These are phyloP conservation scores for Plasmopara viticola DNA, from an alignment of 352 stramenopile species.

Conservation along the genomic window DNA sequence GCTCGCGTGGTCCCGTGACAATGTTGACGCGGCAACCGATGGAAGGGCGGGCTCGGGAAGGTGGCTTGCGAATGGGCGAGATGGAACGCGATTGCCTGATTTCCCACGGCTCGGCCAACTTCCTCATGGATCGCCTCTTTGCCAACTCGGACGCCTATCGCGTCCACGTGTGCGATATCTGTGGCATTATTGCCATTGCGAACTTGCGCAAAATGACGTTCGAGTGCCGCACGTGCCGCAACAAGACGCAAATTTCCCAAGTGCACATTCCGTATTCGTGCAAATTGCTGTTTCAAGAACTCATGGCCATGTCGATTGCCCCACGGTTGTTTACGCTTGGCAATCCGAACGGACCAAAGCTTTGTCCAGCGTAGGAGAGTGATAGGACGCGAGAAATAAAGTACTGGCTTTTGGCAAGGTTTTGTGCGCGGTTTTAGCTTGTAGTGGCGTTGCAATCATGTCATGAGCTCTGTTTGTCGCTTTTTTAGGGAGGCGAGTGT, in stretches of 20 bases:
- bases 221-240: constrained; percentile 93
- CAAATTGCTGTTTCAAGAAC: constrained; percentile 99
- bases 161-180: constrained; percentile 98
- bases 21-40: constrained; percentile 99
- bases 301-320: constrained; percentile 99
- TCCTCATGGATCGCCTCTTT: constrained; percentile 99
- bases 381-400: no score
- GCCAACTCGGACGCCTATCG: constrained; percentile 98
- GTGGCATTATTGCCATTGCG: constrained; percentile 97
- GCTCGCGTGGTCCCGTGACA: constrained; percentile 90
- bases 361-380: background rate
- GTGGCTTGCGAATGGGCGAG: constrained; percentile 99
- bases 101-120: constrained; percentile 98
- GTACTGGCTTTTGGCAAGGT: no score
- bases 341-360: constrained; percentile 65
- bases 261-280: constrained; percentile 99
- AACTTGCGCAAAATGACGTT: constrained; percentile 99
- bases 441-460: no score
- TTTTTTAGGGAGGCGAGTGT: no score
- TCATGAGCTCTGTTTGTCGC: no score
- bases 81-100: constrained; percentile 99
- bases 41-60: constrained; percentile 96
- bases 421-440: no score
- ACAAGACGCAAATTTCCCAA: constrained; percentile 93
- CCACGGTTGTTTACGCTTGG: constrained; percentile 94